Evolutionary conservation across 768 basidiomycete genomes (phyloP).

Genomic region (Amylocystis lapponica): DNA sequence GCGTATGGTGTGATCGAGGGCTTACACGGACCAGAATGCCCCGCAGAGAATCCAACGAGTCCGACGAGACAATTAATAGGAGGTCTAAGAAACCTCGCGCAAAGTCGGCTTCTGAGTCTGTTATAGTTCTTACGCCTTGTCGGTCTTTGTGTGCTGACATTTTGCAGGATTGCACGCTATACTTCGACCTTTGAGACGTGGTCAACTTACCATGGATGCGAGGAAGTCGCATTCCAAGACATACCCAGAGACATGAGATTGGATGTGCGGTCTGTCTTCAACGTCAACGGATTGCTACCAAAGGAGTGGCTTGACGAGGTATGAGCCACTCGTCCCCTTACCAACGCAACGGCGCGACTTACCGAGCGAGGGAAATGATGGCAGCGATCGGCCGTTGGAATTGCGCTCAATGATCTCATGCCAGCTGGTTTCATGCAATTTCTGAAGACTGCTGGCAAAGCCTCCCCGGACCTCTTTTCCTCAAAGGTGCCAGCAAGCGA

Average conservation of each 20-base stretch:
- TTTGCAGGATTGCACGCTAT: conserved; percentile 43
- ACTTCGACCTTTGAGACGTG: conserved; percentile 45
- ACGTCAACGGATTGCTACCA: conserved; percentile 32
- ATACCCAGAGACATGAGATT: conserved; percentile 34
- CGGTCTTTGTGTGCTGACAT: background rate
- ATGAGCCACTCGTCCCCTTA: too few relatives aligned
- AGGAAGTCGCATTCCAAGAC: conserved; percentile 43
- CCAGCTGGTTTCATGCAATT: conserved; percentile 15
- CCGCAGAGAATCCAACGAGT: background rate
- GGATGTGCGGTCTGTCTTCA: conserved; percentile 35
- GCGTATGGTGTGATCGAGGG: too few relatives aligned
- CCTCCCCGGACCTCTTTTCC: conserved; percentile 37
- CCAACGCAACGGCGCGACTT: too few relatives aligned
- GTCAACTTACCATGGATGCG: conserved; percentile 42
- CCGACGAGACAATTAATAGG: background rate
- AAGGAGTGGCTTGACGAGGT: conserved; percentile 39
- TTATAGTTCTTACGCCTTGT: background rate
- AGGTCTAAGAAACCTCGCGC: background rate
- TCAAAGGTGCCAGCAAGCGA: conserved; percentile 14
- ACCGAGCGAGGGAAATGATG: too few relatives aligned
- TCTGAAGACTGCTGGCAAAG: conserved; percentile 25
- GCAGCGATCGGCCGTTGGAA: too few relatives aligned
- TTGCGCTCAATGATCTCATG: too few relatives aligned
- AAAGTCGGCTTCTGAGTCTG: conserved; percentile 2
- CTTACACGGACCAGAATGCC: background rate